A percentile compares a stretch with the other conserved stretches of the same genome.
These are phyloP conservation scores for Scheffersomyces segobiensis DNA, from an alignment of 1,139 yeast species.

Conservation along the genomic window DNA sequence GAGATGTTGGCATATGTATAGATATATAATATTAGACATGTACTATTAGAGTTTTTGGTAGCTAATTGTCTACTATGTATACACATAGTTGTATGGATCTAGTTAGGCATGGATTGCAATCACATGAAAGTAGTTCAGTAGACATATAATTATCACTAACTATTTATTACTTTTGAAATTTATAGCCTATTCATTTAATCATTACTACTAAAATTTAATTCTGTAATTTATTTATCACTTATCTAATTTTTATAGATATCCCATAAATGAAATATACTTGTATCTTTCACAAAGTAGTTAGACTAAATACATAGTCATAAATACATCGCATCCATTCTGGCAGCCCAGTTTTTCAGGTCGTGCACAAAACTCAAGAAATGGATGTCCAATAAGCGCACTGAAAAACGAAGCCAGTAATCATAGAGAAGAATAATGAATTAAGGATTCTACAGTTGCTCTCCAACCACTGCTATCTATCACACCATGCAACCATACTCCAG, in stretches of 20 bases:
- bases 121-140: too few relatives aligned
- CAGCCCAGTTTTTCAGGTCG: background rate
- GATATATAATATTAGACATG: background rate
- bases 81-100: background rate
- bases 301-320: background rate
- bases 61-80: background rate
- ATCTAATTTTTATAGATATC: too few relatives aligned
- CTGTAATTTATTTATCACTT: too few relatives aligned
- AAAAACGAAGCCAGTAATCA: background rate
- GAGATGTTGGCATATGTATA: slow-evolving; percentile 78
- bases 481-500: slow-evolving; percentile 52
- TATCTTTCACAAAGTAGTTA: too few relatives aligned
- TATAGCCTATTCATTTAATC: too few relatives aligned
- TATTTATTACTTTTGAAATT: too few relatives aligned
- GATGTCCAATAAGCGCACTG: slow-evolving; percentile 1
- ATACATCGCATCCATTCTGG: background rate
- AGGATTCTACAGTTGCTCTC: background rate
- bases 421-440: background rate
- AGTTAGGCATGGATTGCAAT: too few relatives aligned
- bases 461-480: background rate
- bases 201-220: too few relatives aligned
- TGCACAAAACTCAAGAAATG: background rate
- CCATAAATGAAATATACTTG: too few relatives aligned
- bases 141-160: too few relatives aligned
- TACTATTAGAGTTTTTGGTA: background rate